Base-by-base conservation (phyloP, 169 alveolate genomes). In the Plasmodium cynomolgi region DNA sequence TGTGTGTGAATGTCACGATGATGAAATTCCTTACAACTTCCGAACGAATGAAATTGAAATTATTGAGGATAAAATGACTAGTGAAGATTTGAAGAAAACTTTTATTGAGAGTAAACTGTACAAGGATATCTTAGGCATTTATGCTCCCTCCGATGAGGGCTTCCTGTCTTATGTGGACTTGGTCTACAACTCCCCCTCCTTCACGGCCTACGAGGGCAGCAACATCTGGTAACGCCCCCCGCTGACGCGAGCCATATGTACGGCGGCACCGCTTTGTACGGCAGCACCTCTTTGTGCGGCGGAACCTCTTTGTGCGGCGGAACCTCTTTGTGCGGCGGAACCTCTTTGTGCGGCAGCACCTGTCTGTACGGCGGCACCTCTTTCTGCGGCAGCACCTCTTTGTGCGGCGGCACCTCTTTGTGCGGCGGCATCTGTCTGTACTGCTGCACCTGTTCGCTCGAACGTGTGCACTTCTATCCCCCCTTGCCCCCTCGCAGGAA, bases 1-100 rank as follows among this genome's bases (percentile, higher is more conserved):
- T 85, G 85, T 85, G 33, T 85, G 93, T 85, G 93, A 85, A 50
- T 85, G 93, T 75, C 81, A 74, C 8, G 34, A 85, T 31, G 93
- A 85, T 58, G 84, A 85, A 20, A 85, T 85, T 17, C 93, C 93
- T 0, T 85, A 47, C 23, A 85, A 85, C 79, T 85, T 85, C 44
- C 37, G 93, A 26, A 85, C 93, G 0, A 85, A 85, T 20, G 93
- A 85, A 85, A 77, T 85, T 5, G 93, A 85, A 75, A 85, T 85
- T 1, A 85, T 85, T 44, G 81, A 85, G 33, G 62, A 85, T 31
- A 50, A 85, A 74, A 20, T 74, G 77, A 13, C 93, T 2, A 56
- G 39, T 17, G 93, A 85, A 75, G 93, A 85, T 85, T 77, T 85
- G 39, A 85, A 85, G 79, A 74, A 85, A n/a, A 85, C 93, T 1